Evolutionary conservation across 208 protist genomes (phyloP), one percentile per base, ranked within the genome.

Genomic region (Wallacemonas sp.): DNA sequence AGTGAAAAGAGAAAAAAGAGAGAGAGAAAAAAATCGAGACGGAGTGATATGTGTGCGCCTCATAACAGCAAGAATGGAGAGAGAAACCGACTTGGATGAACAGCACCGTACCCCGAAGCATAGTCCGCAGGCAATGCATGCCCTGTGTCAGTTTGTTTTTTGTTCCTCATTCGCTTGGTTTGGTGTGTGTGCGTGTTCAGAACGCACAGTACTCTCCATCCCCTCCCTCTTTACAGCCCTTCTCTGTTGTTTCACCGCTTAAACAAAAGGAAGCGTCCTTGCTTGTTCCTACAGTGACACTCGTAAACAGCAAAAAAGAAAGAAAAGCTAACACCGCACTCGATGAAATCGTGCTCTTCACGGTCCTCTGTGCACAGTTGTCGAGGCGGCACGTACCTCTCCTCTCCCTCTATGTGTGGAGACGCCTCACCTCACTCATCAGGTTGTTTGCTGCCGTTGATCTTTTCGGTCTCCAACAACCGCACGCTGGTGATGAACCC

Each of bases 21-120:
- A 23, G n/a, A 27, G 36, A 62, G 44, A 72, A 41, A 41, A 41
- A 54, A 21, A 54, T 54, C 12, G 17, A 54, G 46, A 41, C 6
- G n/a, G n/a, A n/a, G n/a, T n/a, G n/a, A n/a, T n/a, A n/a, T n/a
- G n/a, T n/a, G n/a, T n/a, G n/a, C n/a, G 9, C 49, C 49, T 65
- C 4, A 30, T 54, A 54, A 49, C 24, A 49, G 33, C 34, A 65
- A 65, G 26, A 52, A 49, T 9, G n/a, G 19, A 26, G 43, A 65
- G n/a, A n/a, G n/a, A n/a, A n/a, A n/a, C n/a, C n/a, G n/a, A n/a
- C n/a, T n/a, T n/a, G n/a, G n/a, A n/a, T n/a, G n/a, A n/a, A n/a
- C n/a, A n/a, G n/a, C n/a, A n/a, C n/a, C n/a, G n/a, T n/a, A n/a
- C n/a, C n/a, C n/a, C n/a, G n/a, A n/a, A n/a, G n/a, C n/a, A n/a